Conservation (phyloP, 139 green algal genomes). For the Microglena sp. region DNA sequence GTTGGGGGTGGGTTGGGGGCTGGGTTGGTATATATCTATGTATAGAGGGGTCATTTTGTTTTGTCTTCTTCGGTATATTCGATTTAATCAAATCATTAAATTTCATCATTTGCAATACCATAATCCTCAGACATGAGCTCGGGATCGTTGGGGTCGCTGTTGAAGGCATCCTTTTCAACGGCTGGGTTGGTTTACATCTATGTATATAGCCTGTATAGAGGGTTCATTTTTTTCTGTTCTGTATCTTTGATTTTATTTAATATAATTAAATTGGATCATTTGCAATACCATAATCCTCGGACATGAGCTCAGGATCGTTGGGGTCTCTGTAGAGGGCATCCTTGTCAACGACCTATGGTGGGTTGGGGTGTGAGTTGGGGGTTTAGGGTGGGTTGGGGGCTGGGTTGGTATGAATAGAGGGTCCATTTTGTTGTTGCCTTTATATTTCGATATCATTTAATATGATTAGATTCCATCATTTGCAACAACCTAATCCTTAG, state of each 20-base stretch:
- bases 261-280: neutral
- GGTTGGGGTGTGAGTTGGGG: neutral
- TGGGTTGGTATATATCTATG: too few relatives aligned
- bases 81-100: too few relatives aligned
- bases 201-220: too few relatives aligned
- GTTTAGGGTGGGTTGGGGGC: neutral
- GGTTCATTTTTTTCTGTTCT: too few relatives aligned
- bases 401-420: too few relatives aligned
- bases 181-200: constrained; percentile 19
- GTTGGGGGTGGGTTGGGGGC: neutral
- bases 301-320: constrained; percentile 70
- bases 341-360: constrained; percentile 47
- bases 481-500: constrained; percentile 5
- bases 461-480: neutral
- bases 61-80: too few relatives aligned
- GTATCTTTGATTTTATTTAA: neutral
- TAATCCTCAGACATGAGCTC: constrained; percentile 79
- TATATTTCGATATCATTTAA: neutral
- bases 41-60: too few relatives aligned
- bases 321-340: constrained; percentile 84
- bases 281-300: constrained; percentile 9
- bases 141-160: constrained; percentile 66
- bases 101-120: too few relatives aligned
- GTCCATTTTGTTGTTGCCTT: too few relatives aligned
- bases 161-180: constrained; percentile 75